Evolutionary conservation across 2,329 filamentous ascomycete genomes (phyloP).

Genomic region (Apiospora phragmitis): DNA sequence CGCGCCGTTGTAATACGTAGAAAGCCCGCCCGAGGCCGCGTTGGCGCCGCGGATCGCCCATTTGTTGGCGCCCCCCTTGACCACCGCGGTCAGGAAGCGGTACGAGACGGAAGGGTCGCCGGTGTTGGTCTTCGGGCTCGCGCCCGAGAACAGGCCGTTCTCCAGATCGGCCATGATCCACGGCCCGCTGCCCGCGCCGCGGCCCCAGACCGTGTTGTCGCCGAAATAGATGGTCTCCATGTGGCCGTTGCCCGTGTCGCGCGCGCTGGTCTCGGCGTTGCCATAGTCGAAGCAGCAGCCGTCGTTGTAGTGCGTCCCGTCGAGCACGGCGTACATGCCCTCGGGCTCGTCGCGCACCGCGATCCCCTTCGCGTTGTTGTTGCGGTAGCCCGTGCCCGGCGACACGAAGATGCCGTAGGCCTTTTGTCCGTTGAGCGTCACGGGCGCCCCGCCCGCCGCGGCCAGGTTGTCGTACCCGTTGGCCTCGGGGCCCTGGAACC

Average conservation of each 20-base stretch:
- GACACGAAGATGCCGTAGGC: conserved; percentile 65
- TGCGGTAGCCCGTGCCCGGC: conserved; percentile 64
- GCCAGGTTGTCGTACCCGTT: conserved; percentile 62
- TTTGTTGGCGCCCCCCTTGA: conserved; percentile 57
- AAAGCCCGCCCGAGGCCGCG: conserved; percentile 52
- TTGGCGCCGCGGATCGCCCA: conserved; percentile 64
- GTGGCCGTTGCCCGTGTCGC: conserved; percentile 60
- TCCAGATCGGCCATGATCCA: conserved; percentile 73
- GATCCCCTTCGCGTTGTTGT: conserved; percentile 51
- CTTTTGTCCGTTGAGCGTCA: conserved; percentile 60
- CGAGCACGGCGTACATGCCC: conserved; percentile 62
- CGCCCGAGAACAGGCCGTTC: conserved; percentile 64
- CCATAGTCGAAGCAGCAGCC: conserved; percentile 60
- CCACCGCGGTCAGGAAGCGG: conserved; percentile 56
- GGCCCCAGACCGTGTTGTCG: conserved; percentile 53
- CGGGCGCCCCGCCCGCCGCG: conserved; percentile 58
- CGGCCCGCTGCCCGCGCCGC: conserved; percentile 58
- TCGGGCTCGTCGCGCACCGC: conserved; percentile 56
- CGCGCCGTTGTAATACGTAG: conserved; percentile 59
- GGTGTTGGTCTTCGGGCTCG: conserved; percentile 44
- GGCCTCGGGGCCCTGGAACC: conserved; percentile 54
- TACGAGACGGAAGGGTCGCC: conserved; percentile 51
- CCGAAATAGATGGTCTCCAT: conserved; percentile 73
- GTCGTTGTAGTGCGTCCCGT: conserved; percentile 60
- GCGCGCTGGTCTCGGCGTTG: conserved; percentile 53